Conservation (phyloP, 768 basidiomycete genomes). For the Mycena rebaudengoi region DNA sequence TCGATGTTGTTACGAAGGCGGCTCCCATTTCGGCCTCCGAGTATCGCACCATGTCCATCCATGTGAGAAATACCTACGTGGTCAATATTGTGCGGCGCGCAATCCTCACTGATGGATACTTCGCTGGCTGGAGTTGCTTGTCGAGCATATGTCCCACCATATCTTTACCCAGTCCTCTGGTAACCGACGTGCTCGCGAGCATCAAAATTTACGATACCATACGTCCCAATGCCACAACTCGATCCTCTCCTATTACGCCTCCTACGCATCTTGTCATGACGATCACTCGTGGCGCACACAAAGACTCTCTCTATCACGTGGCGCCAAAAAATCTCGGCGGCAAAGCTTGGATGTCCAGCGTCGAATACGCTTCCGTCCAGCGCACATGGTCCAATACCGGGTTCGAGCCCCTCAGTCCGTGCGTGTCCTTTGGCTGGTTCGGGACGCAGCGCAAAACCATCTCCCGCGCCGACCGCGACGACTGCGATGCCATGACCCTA, state of each 20-base stretch:
- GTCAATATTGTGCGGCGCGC: not conserved
- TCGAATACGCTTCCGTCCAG: not conserved
- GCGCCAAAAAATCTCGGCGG: conserved; percentile 10
- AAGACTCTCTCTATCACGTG: conserved; percentile 5
- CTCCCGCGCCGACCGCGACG: not conserved
- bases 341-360: conserved; percentile 1
- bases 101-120: not conserved
- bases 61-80: not conserved
- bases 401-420: conserved; percentile 6
- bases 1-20: not conserved
- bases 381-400: not conserved
- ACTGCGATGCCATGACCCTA: conserved; percentile 2
- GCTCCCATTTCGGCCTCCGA: not conserved
- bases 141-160: not conserved
- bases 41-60: not conserved
- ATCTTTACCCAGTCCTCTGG: not conserved
- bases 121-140: conserved; percentile 1
- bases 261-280: not conserved
- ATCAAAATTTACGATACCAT: not conserved
- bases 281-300: not conserved
- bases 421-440: not conserved
- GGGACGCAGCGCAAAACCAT: conserved; percentile 3
- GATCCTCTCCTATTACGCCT: not conserved
- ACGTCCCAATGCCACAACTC: not conserved
- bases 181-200: conserved; percentile 1